phyloP scores from a whole-genome alignment of 495 filamentous ascomycete genomes.

The Aspergillus hancockii region DNA sequence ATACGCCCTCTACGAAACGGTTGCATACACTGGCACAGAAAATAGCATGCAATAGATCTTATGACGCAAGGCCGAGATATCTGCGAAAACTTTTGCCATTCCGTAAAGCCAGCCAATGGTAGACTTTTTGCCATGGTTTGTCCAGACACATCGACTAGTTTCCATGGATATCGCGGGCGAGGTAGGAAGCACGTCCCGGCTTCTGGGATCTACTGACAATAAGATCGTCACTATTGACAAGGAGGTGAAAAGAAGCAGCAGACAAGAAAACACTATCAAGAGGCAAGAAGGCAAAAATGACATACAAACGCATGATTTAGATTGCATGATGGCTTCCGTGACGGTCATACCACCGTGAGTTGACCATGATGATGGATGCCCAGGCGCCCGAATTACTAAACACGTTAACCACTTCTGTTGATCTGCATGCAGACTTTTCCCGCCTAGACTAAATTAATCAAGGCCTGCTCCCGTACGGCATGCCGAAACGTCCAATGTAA shows the following conservation, averaged over 20 bases:
- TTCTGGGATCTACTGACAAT: background rate
- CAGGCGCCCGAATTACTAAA: background rate
- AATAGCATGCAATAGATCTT: background rate
- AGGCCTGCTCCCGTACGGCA: background rate
- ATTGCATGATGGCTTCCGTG: background rate
- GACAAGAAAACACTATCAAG: background rate
- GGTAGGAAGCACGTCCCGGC: background rate
- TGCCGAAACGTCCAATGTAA: background rate
- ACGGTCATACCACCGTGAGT: background rate
- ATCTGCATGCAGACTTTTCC: constrained; percentile 6
- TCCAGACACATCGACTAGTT: background rate
- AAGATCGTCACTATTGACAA: background rate
- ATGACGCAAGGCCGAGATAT: constrained; percentile 1
- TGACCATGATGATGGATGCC: background rate
- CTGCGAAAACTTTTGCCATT: background rate
- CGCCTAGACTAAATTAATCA: background rate
- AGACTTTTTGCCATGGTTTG: background rate
- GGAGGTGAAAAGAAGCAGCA: background rate
- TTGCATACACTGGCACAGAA: background rate
- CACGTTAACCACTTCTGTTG: background rate
- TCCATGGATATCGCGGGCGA: constrained; percentile 1
- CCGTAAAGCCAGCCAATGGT: background rate
- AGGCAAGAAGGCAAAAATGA: background rate
- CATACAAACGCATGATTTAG: background rate
- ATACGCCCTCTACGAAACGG: background rate